A percentile compares a stretch with the other conserved stretches of the same genome.
These are phyloP conservation scores for Kodamaea laetipori DNA, from an alignment of 805 yeast genomes.

Conservation along the genomic window DNA sequence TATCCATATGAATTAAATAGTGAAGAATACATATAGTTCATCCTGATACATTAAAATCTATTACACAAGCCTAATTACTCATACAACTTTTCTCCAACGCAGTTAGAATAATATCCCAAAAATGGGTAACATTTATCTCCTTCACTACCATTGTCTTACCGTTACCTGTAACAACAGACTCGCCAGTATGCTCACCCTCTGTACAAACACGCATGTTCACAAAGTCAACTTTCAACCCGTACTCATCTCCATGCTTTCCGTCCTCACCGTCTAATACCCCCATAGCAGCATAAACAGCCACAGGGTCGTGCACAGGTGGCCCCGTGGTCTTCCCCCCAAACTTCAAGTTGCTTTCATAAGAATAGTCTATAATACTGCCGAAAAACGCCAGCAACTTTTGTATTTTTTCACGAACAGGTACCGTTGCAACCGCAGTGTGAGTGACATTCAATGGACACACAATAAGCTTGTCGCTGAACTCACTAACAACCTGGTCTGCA, in stretches of 20 bases:
- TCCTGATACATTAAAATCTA: too few species aligned
- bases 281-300: slow-evolving; percentile 63
- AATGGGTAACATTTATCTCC: slow-evolving; percentile 12
- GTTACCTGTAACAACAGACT: slow-evolving; percentile 20
- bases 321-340: slow-evolving; percentile 38
- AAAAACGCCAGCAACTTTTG: slow-evolving; percentile 18
- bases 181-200: slow-evolving; percentile 36
- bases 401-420: slow-evolving; percentile 23
- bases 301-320: slow-evolving; percentile 82
- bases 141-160: slow-evolving; percentile 12
- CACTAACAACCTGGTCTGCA: slow-evolving; percentile 59
- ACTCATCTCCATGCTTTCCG: slow-evolving; percentile 7
- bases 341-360: slow-evolving; percentile 9
- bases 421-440: slow-evolving; percentile 57
- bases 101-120: slow-evolving; percentile 13
- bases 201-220: slow-evolving; percentile 27
- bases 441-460: slow-evolving; percentile 72
- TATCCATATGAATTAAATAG: too few species aligned
- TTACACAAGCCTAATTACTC: too few species aligned
- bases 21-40: too few species aligned
- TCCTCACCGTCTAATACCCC: slow-evolving; percentile 38
- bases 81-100: not conserved
- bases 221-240: slow-evolving; percentile 29
- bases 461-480: slow-evolving; percentile 49
- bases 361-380: slow-evolving; percentile 7